These are phyloP conservation scores for Nidula niveotomentosa DNA, from an alignment of 1,284 basidiomycete species.

Conservation along the genomic window DNA sequence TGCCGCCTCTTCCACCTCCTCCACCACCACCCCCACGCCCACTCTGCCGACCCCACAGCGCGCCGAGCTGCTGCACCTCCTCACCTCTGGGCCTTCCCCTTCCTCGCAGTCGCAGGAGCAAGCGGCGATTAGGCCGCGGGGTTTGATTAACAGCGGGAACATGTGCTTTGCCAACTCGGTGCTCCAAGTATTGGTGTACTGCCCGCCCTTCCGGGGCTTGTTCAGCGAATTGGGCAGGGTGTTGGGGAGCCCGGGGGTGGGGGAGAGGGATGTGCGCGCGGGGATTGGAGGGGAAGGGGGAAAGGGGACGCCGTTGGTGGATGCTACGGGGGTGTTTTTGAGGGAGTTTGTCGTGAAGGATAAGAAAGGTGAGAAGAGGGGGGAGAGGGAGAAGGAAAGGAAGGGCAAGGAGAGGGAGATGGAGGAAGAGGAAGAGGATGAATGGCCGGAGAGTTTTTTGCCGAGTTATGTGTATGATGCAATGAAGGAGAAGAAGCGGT, in stretches of 20 bases:
- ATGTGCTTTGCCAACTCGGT: slow-evolving; percentile 98
- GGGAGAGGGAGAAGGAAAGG: slow-evolving; percentile 27
- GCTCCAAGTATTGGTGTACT: slow-evolving; percentile 89
- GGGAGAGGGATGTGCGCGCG: slow-evolving; percentile 9
- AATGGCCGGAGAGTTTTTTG: slow-evolving; percentile 70
- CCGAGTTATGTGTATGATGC: slow-evolving; percentile 93
- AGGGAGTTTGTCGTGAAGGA: slow-evolving; percentile 64
- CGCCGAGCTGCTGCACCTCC: slow-evolving; percentile 54
- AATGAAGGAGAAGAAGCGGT: slow-evolving; percentile 94
- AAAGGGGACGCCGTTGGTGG: slow-evolving; percentile 71
- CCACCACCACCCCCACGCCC: slow-evolving; percentile 16
- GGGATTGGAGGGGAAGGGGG: slow-evolving; percentile 14
- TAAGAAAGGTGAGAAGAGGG: slow-evolving; percentile 24
- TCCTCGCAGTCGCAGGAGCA: slow-evolving; percentile 10
- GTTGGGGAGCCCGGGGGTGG: slow-evolving; percentile 12
- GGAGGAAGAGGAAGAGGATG: slow-evolving; percentile 39
- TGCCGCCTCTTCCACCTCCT: slow-evolving; percentile 6
- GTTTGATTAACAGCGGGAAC: slow-evolving; percentile 94
- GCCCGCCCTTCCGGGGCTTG: slow-evolving; percentile 81
- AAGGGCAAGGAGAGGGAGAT: slow-evolving; percentile 32
- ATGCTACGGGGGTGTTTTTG: slow-evolving; percentile 83
- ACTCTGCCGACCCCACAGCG: slow-evolving; percentile 44
- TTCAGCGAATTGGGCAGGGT: slow-evolving; percentile 73
- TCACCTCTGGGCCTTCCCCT: slow-evolving; percentile 44
- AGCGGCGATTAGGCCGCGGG: slow-evolving; percentile 56